Conservation (phyloP, 176 grass and related monocot species). For the Carex cristatella region DNA sequence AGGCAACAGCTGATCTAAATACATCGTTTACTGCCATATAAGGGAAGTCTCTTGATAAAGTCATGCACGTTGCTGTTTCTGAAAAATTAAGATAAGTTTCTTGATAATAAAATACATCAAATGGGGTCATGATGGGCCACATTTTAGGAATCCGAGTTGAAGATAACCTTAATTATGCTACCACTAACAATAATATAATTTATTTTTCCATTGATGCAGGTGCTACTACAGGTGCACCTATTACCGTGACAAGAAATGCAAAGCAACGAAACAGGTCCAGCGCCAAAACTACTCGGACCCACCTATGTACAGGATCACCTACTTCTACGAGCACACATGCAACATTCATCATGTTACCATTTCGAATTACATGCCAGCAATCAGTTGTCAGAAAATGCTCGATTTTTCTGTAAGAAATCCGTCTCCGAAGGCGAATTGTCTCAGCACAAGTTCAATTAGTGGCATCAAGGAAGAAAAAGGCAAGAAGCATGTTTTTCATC, state of each 20-base stretch:
- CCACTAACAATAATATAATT: not conserved
- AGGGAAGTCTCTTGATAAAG: not conserved
- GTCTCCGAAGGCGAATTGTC: not conserved
- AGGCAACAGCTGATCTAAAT: not conserved
- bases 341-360: not conserved
- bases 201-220: conserved; percentile 16
- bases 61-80: not conserved
- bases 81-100: not conserved
- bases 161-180: not conserved
- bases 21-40: not conserved
- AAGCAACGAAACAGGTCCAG: conserved; percentile 57
- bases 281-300: conserved; percentile 20
- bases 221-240: conserved; percentile 56
- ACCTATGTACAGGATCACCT: conserved; percentile 27
- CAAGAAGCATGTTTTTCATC: not conserved
- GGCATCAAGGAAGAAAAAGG: not conserved
- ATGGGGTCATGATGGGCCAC: not conserved
- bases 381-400: not conserved
- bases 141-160: not conserved
- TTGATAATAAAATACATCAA: not conserved
- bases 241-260: conserved; percentile 40
- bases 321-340: conserved; percentile 63
- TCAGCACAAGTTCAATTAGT: not conserved
- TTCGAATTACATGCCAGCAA: not conserved
- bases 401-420: not conserved